phyloP scores from a whole-genome alignment of 257 asterid species.

The Verbascum thapsus region DNA sequence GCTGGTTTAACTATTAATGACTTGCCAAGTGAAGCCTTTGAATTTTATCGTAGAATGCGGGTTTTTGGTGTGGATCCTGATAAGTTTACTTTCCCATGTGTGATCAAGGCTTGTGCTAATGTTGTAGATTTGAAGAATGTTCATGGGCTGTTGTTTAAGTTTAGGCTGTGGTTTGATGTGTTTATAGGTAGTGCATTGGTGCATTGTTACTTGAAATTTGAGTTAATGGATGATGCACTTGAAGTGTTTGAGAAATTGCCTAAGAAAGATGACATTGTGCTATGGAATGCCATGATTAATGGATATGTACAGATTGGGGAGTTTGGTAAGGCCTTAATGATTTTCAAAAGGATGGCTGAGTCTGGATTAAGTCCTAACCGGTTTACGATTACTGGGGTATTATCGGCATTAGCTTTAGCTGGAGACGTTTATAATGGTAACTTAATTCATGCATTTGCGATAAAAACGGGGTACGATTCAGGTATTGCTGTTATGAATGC shows the following conservation, averaged over 20 bases:
- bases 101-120: constrained; percentile 62
- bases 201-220: constrained; percentile 55
- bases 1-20: constrained; percentile 60
- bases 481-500: constrained; percentile 65
- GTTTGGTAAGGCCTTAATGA: constrained; percentile 43
- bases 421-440: constrained; percentile 59
- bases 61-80: constrained; percentile 61
- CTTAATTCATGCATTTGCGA: constrained; percentile 53
- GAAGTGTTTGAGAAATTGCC: constrained; percentile 70
- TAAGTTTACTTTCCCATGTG: constrained; percentile 78
- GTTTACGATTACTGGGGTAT: constrained; percentile 63
- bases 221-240: constrained; percentile 53
- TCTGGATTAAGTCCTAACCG: constrained; percentile 49
- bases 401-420: constrained; percentile 64
- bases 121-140: constrained; percentile 44
- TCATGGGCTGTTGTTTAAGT: constrained; percentile 62
- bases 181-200: constrained; percentile 74
- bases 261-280: constrained; percentile 57
- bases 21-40: constrained; percentile 42
- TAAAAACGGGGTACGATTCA: constrained; percentile 52
- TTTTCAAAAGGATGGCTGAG: constrained; percentile 62
- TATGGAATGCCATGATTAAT: constrained; percentile 86
- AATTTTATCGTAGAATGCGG: constrained; percentile 56
- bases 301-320: constrained; percentile 65
- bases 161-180: constrained; percentile 60